Evolutionary conservation across 495 filamentous ascomycete species (phyloP).

Genomic region (Aspergillus hancockii): DNA sequence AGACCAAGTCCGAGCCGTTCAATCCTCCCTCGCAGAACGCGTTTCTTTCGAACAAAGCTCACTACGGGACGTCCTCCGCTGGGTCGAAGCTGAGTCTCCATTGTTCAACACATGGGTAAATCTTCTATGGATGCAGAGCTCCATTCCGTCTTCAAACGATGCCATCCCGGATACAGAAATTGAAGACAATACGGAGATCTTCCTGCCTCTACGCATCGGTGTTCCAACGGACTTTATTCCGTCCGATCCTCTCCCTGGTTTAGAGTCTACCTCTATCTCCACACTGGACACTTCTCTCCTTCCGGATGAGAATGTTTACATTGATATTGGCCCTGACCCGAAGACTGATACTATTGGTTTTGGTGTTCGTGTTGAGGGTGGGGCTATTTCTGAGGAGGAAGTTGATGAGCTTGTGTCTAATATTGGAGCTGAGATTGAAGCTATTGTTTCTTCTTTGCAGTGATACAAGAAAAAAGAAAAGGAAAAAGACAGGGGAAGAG

Average conservation of each 20-base stretch:
- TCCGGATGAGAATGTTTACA: conserved; percentile 29
- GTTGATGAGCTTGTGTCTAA: conserved; percentile 23
- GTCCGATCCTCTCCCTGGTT: conserved; percentile 4
- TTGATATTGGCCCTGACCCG: conserved; percentile 29
- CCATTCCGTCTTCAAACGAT: conserved; percentile 10
- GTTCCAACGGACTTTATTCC: conserved; percentile 30
- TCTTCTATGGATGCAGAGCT: conserved; percentile 33
- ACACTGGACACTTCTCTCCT: conserved; percentile 27
- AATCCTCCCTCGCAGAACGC: conserved; percentile 28
- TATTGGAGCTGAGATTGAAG: conserved; percentile 25
- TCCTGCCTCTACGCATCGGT: conserved; percentile 25
- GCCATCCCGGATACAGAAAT: conserved; percentile 9
- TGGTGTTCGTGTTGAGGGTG: conserved; percentile 30
- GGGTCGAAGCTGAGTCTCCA: conserved; percentile 14
- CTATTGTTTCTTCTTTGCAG: conserved; percentile 15
- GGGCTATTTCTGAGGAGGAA: conserved; percentile 20
- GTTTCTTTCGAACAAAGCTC: conserved; percentile 35
- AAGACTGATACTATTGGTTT: conserved; percentile 32
- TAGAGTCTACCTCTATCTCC: conserved; percentile 21
- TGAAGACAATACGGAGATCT: conserved; percentile 10
- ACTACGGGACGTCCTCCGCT: conserved; percentile 25
- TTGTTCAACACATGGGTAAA: conserved; percentile 40
- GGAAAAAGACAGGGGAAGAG: not conserved
- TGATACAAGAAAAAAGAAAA: not conserved
- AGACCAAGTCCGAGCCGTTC: conserved; percentile 22